Evolutionary conservation across 2,329 filamentous ascomycete species (phyloP).

Genomic region (Colletotrichum graminicola): DNA sequence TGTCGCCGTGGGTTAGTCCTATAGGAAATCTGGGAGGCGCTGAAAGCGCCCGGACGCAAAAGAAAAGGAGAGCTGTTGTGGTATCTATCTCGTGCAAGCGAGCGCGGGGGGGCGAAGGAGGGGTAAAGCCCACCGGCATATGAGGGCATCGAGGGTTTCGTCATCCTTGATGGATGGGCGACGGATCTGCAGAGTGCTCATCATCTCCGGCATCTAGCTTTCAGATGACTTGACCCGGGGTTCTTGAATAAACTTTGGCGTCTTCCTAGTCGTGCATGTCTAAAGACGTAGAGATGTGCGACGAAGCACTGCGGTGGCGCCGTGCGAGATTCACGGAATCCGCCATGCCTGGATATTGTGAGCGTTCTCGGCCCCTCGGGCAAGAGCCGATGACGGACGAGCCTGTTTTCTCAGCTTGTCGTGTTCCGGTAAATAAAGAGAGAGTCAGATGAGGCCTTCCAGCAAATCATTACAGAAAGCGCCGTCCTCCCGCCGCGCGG

Average conservation of each 20-base stretch:
- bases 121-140: conserved; percentile 7
- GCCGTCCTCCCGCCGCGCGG: not conserved
- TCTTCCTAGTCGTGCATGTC: not conserved
- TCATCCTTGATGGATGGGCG: not conserved
- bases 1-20: not conserved
- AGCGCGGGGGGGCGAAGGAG: not conserved
- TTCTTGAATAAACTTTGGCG: too few relatives aligned
- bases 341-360: not conserved
- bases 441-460: not conserved
- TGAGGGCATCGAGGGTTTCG: conserved; percentile 4
- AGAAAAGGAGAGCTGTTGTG: not conserved
- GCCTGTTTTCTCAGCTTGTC: not conserved
- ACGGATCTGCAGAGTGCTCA: not conserved
- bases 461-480: conserved; percentile 4
- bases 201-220: not conserved
- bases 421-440: not conserved
- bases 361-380: not conserved
- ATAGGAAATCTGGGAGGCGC: not conserved
- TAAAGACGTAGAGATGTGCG: too few relatives aligned
- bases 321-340: not conserved
- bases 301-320: not conserved
- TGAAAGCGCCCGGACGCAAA: not conserved
- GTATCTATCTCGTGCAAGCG: not conserved
- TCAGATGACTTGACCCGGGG: not conserved
- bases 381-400: not conserved